Evolutionary conservation across 805 yeast species (phyloP), one percentile per base, ranked within the genome.

Genomic region (Diddensiella santjacobensis): DNA sequence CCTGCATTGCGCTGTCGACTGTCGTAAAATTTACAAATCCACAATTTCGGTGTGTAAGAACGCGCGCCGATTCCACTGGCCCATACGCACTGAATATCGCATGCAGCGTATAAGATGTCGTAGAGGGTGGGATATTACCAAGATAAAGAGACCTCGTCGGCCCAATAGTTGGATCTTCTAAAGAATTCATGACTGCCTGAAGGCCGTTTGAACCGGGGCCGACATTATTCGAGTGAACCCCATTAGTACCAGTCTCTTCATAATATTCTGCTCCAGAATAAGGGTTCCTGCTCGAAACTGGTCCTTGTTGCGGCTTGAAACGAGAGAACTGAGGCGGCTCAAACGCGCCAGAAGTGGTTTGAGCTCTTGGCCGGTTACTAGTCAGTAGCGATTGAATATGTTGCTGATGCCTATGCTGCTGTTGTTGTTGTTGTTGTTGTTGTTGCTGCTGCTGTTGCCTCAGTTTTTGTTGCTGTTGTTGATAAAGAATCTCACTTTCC

Each of bases 1-100:
- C 88, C 42, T 74, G 77, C 73, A 86, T 80, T 5, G 99, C 95
- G 26, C 80, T 71, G 44, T 87, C 96, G 3, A 84, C 67, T 22
- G 77, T 70, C 2, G 77, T 75, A 64, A 87, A 90, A 64, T 86
- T 93, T 19, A 87, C 83, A 48, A 89, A 71, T 1, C 83, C 87
- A 24, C 70, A 62, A 36, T 61, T 57, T 46, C 63, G 61, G 50
- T 61, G 60, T 4, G 72, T 69, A 40, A 88, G 71, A 17, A 87
- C 74, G 44, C 86, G 72, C 3, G 85, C 81, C 2, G 84, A 75
- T 43, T 74, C 65, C 22, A 84, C 72, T 3, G 71, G 68, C 13
- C 95, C 93, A 63, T 79, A 85, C 48, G 75, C 75, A 18, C 77
- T 65, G 55, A 84, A 74, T 42, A 87, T 67, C 45, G 84, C 81